These are phyloP conservation scores for Alternaria longipes DNA, from an alignment of 2,329 filamentous ascomycete genomes.

Conservation along the genomic window DNA sequence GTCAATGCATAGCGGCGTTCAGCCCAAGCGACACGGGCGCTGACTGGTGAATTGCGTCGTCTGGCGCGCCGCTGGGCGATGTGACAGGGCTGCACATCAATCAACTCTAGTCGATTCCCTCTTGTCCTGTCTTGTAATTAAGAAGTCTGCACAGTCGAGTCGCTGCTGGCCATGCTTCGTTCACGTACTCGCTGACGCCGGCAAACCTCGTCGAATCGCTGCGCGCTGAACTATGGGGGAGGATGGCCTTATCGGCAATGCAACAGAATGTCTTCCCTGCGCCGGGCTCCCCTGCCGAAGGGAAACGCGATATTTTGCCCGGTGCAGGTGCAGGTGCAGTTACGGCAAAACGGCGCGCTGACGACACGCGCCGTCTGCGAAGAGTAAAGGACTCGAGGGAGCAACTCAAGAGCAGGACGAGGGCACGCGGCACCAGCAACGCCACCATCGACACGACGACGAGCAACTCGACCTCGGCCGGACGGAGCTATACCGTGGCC, in stretches of 20 bases:
- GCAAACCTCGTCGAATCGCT: constrained; percentile 24
- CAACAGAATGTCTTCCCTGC: constrained; percentile 41
- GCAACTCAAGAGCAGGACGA: constrained; percentile 46
- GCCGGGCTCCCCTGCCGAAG: constrained; percentile 37
- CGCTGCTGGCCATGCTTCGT: constrained; percentile 31
- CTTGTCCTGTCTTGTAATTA: constrained; percentile 30
- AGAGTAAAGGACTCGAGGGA: constrained; percentile 51
- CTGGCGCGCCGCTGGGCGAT: constrained; percentile 32
- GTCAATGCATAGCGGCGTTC: constrained; percentile 9
- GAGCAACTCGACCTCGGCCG: constrained; percentile 38
- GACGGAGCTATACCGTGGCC: constrained; percentile 57
- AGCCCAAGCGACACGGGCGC: constrained; percentile 15
- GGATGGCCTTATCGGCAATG: constrained; percentile 48
- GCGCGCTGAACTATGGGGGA: constrained; percentile 44
- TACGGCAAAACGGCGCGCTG: constrained; percentile 40
- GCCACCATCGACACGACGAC: constrained; percentile 43
- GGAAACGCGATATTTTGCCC: constrained; percentile 39
- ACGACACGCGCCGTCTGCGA: constrained; percentile 45
- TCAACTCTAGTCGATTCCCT: constrained; percentile 24
- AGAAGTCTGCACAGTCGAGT: constrained; percentile 40
- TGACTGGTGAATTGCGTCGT: constrained; percentile 37
- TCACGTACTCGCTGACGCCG: constrained; percentile 29
- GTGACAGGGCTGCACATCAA: constrained; percentile 36
- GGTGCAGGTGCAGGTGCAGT: constrained; percentile 32
- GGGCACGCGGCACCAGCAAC: constrained; percentile 44